phyloP scores from a whole-genome alignment of 495 filamentous ascomycete species.

The Physcia stellaris region DNA sequence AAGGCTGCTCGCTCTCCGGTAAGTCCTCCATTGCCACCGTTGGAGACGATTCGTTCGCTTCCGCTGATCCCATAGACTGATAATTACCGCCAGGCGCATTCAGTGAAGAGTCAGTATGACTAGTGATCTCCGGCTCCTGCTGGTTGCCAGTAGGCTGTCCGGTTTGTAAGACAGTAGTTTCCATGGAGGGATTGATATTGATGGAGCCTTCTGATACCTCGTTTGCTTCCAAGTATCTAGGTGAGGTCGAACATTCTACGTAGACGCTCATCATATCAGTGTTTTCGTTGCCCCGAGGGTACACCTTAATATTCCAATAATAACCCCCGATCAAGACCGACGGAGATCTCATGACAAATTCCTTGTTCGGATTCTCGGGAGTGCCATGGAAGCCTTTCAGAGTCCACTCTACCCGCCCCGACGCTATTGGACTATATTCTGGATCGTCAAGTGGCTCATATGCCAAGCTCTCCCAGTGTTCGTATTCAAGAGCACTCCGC shows the following conservation, averaged over 20 bases:
- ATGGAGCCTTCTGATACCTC: background rate
- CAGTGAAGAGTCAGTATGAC: no score
- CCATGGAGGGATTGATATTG: background rate
- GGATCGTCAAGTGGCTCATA: slow-evolving; percentile 46
- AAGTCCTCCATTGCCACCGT: slow-evolving; percentile 2
- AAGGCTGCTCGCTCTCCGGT: slow-evolving; percentile 10
- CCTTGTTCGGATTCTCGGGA: slow-evolving; percentile 42
- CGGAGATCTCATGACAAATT: slow-evolving; percentile 46
- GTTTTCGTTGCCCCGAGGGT: slow-evolving; percentile 46
- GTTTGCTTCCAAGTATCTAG: slow-evolving; percentile 5
- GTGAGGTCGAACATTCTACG: slow-evolving; percentile 42
- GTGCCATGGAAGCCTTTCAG: slow-evolving; percentile 48
- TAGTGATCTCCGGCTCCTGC: no score
- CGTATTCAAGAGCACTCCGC: slow-evolving; percentile 43
- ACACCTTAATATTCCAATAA: slow-evolving; percentile 61
- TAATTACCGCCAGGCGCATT: no score
- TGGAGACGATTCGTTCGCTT: background rate
- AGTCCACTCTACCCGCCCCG: slow-evolving; percentile 47
- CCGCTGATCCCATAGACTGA: slow-evolving; percentile 5
- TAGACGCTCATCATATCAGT: slow-evolving; percentile 49
- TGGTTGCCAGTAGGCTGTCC: no score
- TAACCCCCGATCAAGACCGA: slow-evolving; percentile 44
- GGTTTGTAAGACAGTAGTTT: background rate
- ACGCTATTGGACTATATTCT: slow-evolving; percentile 36
- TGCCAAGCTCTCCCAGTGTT: slow-evolving; percentile 46